Conservation (phyloP, 2,329 filamentous ascomycete species). For the Arthrobotrys musiformis region DNA sequence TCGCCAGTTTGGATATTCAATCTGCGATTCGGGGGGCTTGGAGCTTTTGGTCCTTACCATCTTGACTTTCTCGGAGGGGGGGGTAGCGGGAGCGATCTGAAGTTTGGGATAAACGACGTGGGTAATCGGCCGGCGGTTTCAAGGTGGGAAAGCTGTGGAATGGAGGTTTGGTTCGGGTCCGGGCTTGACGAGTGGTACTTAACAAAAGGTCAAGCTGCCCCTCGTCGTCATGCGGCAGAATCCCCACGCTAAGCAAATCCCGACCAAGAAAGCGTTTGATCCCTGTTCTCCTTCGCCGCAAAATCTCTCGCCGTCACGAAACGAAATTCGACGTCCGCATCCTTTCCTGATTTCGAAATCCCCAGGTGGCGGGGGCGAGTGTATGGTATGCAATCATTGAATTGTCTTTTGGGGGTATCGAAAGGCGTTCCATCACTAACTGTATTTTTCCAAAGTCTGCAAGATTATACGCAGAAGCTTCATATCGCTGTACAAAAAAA, state of each 20-base stretch:
- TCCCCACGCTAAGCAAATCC: constrained; percentile 30
- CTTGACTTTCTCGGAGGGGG: constrained; percentile 1
- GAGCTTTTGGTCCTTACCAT: constrained; percentile 23
- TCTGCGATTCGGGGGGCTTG: neutral
- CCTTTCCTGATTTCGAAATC: neutral
- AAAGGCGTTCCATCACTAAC: too few relatives aligned
- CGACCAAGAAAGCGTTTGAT: neutral
- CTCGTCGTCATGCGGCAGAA: constrained; percentile 44
- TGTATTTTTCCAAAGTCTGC: too few relatives aligned
- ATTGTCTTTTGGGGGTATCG: too few relatives aligned
- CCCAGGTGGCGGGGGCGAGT: neutral
- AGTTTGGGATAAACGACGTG: neutral
- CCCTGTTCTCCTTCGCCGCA: neutral
- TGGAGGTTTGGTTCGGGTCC: neutral
- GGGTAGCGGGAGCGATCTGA: constrained; percentile 1
- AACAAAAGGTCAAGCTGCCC: constrained; percentile 14
- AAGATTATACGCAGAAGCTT: too few relatives aligned
- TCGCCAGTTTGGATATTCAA: neutral
- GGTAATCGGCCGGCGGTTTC: constrained; percentile 37
- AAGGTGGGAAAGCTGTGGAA: neutral
- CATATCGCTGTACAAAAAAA: too few relatives aligned
- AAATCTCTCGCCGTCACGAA: neutral
- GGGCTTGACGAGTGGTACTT: neutral
- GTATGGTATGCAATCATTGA: constrained; percentile 14
- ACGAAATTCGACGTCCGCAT: neutral